Evolutionary conservation across 1,284 basidiomycete species (phyloP), one percentile per base, ranked within the genome.

Genomic region (Wallemia hederae): DNA sequence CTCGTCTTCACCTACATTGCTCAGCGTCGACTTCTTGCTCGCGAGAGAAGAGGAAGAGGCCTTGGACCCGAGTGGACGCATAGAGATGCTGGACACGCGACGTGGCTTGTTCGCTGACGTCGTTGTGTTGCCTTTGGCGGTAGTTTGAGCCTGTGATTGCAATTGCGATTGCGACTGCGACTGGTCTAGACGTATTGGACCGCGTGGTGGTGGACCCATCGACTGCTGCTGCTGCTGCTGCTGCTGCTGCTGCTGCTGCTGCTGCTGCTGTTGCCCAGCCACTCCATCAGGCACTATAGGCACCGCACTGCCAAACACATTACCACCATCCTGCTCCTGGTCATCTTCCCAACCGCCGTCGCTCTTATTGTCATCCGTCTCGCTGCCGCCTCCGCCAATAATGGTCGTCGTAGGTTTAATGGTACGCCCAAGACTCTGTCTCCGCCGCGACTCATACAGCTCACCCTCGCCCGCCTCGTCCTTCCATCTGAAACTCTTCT

Each of bases 401-500:
- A 49, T n/a, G 14, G 39, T 49, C 39, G 39, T 49, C 11, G 5
- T 17, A 9, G 39, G 39, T n/a, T 49, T 49, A 22, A 49, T 22
- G 39, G 14, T 49, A 5, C 39, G 11, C n/a, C 39, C 39, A n/a
- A 49, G 39, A 49, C 39, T 49, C 39, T 49, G 39, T 7, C 39
- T 7, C 3, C 39, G 39, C 39, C 39, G 39, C 14, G 39, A 49
- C n/a, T 88, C 85, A 65, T 85, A 83, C 58, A 91, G 71, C 58
- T 78, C 74, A 9, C 87, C 88, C 67, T 83, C 82, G 3, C 88
- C 88, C 2, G 77, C 85, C 68, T 90, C 83, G 66, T 92, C 88
- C 60, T 76, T 78, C 88, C 88, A 92, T 66, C 89, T 81, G 19
- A 92, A 84, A 60, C 78, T 82, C 70, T 91, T 91, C 68, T 78